Base-by-base conservation (phyloP, 2,329 filamentous ascomycete genomes). In the Anisogramma anomala region DNA sequence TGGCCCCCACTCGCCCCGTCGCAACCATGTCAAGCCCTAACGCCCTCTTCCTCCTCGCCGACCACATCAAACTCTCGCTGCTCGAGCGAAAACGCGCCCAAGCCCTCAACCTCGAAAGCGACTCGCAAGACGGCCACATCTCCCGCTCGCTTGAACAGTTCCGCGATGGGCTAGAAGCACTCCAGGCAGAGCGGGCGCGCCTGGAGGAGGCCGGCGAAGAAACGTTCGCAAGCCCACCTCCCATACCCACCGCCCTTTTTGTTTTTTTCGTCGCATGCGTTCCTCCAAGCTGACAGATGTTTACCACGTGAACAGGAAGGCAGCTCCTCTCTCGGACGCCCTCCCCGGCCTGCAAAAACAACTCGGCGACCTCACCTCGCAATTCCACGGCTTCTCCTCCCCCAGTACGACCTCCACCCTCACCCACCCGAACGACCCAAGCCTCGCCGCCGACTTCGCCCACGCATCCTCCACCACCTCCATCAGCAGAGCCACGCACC, bases 31-130 rank as follows among this genome's bases (percentile, higher is more conserved):
- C 70, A 48, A 79, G 72, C 52, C 63, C 73, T 28, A 79, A 77
- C 55, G 88, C 95, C 62, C 80, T 96, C 51, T 86, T 88, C 59
- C 81, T 96, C 40, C 77, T 96, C 43, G 86, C 88, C 55, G 91
- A 98, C 65, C 89, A 96, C 63, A 84, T 96, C 70, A 95, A 96
- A 65, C 77, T 96, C 47, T 94, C 88, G 11, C 73, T 98, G 13
- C 78, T 96, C 19, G 91, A 96, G 67, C 79, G 89, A 44, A 82
- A 94, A 64, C 80, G 89, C 44, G 86, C 88, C 36, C 77, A 85
- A 53, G 83, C 79, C 11, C 72, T 94, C 33, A 79, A 86, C 51
- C 74, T 94, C 42, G 77, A 86, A 45, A 77, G 77, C 37, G 82
- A 82, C 57, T 78, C 80, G 15, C 85, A 94, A 61, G 87, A 95